Base-by-base conservation (phyloP, 257 asterid genomes). In the Handroanthus guayacan region DNA sequence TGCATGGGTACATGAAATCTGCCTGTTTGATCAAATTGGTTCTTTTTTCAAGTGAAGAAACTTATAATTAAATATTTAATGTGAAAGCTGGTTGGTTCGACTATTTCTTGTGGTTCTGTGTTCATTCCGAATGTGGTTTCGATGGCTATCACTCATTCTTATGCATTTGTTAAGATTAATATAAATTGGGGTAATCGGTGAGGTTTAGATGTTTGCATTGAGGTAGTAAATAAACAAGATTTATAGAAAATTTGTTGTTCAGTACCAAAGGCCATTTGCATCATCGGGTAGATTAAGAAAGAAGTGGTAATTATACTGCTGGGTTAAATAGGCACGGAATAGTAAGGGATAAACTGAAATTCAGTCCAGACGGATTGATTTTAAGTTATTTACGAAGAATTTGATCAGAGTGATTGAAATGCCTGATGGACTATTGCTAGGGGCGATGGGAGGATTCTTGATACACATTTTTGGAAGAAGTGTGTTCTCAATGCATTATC, bases 141-240 rank as follows among this genome's bases (percentile, higher is more conserved):
- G 38, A 9, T 34, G 6, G 16, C 17, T 6, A 52, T 17, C 9
- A 31, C 62, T 52, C 25, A 9, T 54, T 52, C 38, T 52, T 54
- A 34, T 7, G 37, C 63, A 50, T n/a, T 9, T n/a, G 11, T 37
- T 17, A 17, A 54, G 39, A 10, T 36, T 36, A 56, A 17, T 55
- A 34, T 38, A 37, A 9, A 5, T 38, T 6, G 60, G 2, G n/a
- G 48, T 37, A 1, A 5, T 51, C n/a, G 50, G 5, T 52, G 7
- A n/a, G 63, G 14, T 34, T 52, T 52, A 69, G 66, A 39, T 65
- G 55, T 65, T 55, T 8, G 57, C 20, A 25, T 51, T 66, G 61
- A 1, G 51, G 52, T 9, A 48, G 25, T 45, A 36, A 9, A 5
- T n/a, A 41, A 55, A 14, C 63, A 25, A 16, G 45, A 62, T n/a